Evolutionary conservation across 140 eudicot species (phyloP).

Genomic region (Flaveria floridana): DNA sequence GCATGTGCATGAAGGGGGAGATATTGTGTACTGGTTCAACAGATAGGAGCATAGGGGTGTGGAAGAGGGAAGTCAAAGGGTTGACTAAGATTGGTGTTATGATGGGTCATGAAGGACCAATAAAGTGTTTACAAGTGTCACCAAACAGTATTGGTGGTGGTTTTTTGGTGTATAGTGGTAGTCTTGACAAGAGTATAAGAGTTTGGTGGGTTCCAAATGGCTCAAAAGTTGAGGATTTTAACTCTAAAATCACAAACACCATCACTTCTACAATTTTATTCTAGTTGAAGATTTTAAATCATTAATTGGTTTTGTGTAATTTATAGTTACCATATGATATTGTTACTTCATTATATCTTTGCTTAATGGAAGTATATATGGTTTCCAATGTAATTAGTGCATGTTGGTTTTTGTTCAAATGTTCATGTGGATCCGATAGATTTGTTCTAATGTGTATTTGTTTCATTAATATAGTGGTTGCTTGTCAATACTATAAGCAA

Average conservation of each 20-base stretch:
- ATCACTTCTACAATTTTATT: background rate
- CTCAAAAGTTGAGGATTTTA: slow-evolving; percentile 28
- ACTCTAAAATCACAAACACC: slow-evolving; percentile 24
- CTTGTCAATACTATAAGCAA: background rate
- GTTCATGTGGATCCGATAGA: background rate
- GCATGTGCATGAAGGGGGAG: slow-evolving; percentile 72
- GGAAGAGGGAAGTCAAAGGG: slow-evolving; percentile 65
- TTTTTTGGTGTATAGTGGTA: slow-evolving; percentile 80
- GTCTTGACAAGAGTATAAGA: slow-evolving; percentile 79
- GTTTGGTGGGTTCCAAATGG: slow-evolving; percentile 91
- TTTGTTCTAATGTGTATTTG: background rate
- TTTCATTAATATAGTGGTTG: background rate
- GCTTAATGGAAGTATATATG: background rate
- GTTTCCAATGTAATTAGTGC: background rate
- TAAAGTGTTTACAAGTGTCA: slow-evolving; percentile 78
- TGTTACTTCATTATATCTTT: background rate
- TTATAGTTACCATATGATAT: slow-evolving; percentile 10
- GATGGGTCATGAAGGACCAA: slow-evolving; percentile 83
- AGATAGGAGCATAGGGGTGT: slow-evolving; percentile 65
- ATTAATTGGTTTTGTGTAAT: background rate
- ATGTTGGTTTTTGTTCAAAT: background rate
- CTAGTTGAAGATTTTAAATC: slow-evolving; percentile 7
- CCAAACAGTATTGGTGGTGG: slow-evolving; percentile 71
- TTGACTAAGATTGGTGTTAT: slow-evolving; percentile 56
- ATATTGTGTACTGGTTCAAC: slow-evolving; percentile 82